These are phyloP conservation scores for Lodderomyces beijingensis DNA, from an alignment of 1,139 yeast species.

Conservation along the genomic window DNA sequence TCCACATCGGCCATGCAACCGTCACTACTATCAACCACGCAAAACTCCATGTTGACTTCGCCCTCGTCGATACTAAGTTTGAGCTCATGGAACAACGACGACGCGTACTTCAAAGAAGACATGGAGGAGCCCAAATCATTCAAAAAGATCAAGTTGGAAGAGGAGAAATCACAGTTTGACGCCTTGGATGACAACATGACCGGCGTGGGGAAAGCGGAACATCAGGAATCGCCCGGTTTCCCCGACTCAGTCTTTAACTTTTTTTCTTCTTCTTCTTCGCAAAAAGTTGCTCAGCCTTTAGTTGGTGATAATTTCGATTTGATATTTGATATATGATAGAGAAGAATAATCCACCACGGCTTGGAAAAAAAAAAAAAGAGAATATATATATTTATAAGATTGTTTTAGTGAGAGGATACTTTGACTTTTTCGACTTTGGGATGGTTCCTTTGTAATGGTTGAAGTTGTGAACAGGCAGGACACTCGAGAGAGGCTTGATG, in stretches of 20 bases:
- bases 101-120: conserved; percentile 18
- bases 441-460: no score
- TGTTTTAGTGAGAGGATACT: no score
- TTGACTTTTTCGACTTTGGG: no score
- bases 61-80: conserved; percentile 34
- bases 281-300: no score
- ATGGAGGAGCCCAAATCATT: neutral
- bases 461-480: no score
- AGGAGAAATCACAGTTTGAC: neutral
- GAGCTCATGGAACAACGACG: conserved; percentile 25
- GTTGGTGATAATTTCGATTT: conserved; percentile 2
- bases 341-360: no score
- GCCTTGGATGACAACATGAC: neutral
- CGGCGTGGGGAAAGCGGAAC: neutral
- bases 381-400: no score
- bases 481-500: no score
- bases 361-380: no score
- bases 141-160: conserved; percentile 6
- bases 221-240: neutral
- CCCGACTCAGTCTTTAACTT: neutral
- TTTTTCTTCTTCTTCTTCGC: neutral
- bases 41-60: conserved; percentile 24
- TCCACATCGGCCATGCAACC: conserved; percentile 15
- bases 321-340: conserved; percentile 1
- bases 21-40: conserved; percentile 8